phyloP scores from a whole-genome alignment of 1,284 basidiomycete genomes.

The Cryptococcus amylolentus region DNA sequence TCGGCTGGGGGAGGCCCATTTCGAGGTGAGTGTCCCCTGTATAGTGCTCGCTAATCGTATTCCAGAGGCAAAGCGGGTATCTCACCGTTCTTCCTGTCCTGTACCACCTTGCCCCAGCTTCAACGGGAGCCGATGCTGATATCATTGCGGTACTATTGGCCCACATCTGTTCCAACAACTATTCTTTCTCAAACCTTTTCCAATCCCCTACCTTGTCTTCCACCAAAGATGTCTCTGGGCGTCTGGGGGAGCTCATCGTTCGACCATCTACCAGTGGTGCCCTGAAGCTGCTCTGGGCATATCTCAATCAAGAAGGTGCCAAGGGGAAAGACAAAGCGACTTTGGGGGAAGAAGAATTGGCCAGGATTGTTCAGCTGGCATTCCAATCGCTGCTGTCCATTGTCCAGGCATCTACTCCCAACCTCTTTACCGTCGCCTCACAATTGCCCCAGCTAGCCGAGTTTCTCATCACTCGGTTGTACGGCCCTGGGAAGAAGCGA shows the following conservation, averaged over 20 bases:
- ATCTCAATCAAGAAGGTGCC: slow-evolving; percentile 26
- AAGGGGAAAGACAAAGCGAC: slow-evolving; percentile 21
- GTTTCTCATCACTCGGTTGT: slow-evolving; percentile 35
- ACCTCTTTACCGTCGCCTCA: slow-evolving; percentile 26
- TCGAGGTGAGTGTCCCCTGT: slow-evolving; percentile 26
- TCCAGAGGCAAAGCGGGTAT: slow-evolving; percentile 32
- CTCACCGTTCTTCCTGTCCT: slow-evolving; percentile 20
- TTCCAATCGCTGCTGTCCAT: slow-evolving; percentile 26
- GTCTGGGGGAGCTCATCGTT: slow-evolving; percentile 28
- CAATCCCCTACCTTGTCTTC: slow-evolving; percentile 3
- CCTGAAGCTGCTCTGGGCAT: slow-evolving; percentile 35
- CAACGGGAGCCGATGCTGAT: slow-evolving; percentile 10
- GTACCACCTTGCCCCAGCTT: slow-evolving; percentile 10
- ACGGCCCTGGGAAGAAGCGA: slow-evolving; percentile 26
- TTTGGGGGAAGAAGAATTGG: slow-evolving; percentile 1
- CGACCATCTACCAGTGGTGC: slow-evolving; percentile 21
- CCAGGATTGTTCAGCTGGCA: slow-evolving; percentile 19
- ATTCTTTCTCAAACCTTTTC: slow-evolving; percentile 33
- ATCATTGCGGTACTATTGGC: slow-evolving; percentile 38
- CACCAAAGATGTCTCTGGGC: neutral
- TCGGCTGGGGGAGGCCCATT: slow-evolving; percentile 23
- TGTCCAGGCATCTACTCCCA: slow-evolving; percentile 22
- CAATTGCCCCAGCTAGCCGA: slow-evolving; percentile 33
- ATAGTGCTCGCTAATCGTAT: slow-evolving; percentile 3
- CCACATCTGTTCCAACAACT: slow-evolving; percentile 42